Base-by-base conservation (phyloP, 208 protist species). In the Tetramitus jugosus region DNA sequence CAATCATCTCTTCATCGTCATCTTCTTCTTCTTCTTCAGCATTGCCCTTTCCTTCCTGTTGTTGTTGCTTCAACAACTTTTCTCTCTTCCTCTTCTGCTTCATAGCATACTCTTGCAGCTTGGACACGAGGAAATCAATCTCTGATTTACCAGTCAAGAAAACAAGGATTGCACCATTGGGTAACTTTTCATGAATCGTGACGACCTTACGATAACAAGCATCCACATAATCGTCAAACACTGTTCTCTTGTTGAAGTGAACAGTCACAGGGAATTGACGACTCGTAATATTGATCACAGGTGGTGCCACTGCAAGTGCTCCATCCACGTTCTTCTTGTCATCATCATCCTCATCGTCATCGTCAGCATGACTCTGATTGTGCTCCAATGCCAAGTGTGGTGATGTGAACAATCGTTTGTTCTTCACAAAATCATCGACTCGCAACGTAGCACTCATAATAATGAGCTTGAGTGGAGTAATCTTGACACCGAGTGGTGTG, bases 211-310 rank as follows among this genome's bases (percentile, higher is more conserved):
- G 79, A 82, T 94, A 97, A 2, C 92, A 94, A 79, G 92, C 91
- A 62, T 94, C 85, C 29, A 98, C 79, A 85, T 98, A 98, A 69
- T 97, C 88, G 42, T 89, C 86, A 62, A 93, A 74, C 53, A 94
- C 89, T 0, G 97, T 99, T 49, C 86, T 84, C 23, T 90, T 86
- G 33, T 91, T 90, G 88, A 96, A 99, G 86, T 98, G 97, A 76
- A 97, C 93, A 1, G 91, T 96, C 35, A 98, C 97, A 0, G 95
- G 93, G 84, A 91, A 98, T 81, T 97, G 96, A 39, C 97, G 93
- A 0, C 92, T 88, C 65, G 94, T 90, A 29, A 98, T 93, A 61
- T 93, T 92, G 76, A 98, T 90, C 26, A 99, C 89, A 17, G 92
- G 94, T 29, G 96, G 97, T 10, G 14, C 20, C 20, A 26, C 14